Evolutionary conservation across 352 stramenopile species (phyloP), one percentile per base, ranked within the genome.

Genomic region (Pilasporangium apinafurcum): DNA sequence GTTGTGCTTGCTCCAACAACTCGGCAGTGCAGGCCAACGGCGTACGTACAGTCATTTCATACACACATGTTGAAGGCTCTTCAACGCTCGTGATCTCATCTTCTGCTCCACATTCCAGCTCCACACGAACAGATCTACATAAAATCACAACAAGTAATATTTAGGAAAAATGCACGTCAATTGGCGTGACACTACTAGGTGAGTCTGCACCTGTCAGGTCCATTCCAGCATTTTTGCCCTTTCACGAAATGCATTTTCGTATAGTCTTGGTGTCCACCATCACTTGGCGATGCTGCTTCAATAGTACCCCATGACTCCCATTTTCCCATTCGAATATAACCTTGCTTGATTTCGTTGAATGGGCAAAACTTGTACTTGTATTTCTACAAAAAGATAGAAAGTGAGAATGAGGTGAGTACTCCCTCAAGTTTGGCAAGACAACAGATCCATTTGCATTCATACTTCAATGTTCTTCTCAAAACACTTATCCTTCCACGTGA

Each of bases 51-150:
- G 53, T 46, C 60, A 97, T 92, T 17, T 93, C 76, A 57, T 98
- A 98, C 22, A 85, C 56, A 54, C 92, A 98, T 2, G 87, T 98
- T 37, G 90, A 86, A 16, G 91, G 90, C 60, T 98, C 92, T 31
- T 96, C 83, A 0, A 96, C 86, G n/a, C 67, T 79, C 8, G 95
- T 13, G 38, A 98, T 73, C 37, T 87, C 83, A 20, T 89, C 81
- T 9, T 83, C 67, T 0, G 63, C 40, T 3, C 85, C 87, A 52
- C 92, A 98, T 25, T 76, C 77, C 16, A 97, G 56, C 17, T 65
- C 46, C 14, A 96, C 82, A 3, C 67, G 55, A 4, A 89, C 79
- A 16, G 72, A 86, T 27, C 69, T 83, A 33, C 4, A 18, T 0
- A 30, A 7, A 32, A 14, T 43, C 3, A 27, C 2, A 21, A 31